A percentile compares a stretch with the other conserved stretches of the same genome.
phyloP scores from a whole-genome alignment of 306 rosid genomes.

The Citrullus colocynthis region DNA sequence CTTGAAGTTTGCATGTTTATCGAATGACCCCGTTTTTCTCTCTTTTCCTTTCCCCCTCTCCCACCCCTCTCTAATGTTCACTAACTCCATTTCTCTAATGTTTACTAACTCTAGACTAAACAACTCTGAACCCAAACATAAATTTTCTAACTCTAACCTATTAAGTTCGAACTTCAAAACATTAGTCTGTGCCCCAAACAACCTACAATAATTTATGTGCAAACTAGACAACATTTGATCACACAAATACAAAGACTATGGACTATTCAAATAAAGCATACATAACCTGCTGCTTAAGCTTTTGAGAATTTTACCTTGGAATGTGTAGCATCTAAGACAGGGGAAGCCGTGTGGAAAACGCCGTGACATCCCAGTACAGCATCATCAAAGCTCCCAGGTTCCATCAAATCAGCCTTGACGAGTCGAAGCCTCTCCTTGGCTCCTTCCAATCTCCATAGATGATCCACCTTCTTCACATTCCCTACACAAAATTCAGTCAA shows the following conservation, averaged over 20 bases:
- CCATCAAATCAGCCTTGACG: constrained; percentile 63
- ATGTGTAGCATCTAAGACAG: constrained; percentile 51
- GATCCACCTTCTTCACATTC: constrained; percentile 47
- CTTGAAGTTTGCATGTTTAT: too few species aligned
- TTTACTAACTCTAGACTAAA: too few species aligned
- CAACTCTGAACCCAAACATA: too few species aligned
- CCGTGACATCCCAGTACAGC: constrained; percentile 74
- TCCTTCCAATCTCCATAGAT: constrained; percentile 73
- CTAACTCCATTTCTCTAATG: too few species aligned
- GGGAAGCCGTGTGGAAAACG: constrained; percentile 87
- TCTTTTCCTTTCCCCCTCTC: too few species aligned
- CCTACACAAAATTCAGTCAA: constrained; percentile 19
- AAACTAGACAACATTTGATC: background rate
- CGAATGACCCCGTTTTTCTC: too few species aligned
- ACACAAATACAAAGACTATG: background rate
- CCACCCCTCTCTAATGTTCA: too few species aligned
- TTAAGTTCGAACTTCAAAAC: too few species aligned
- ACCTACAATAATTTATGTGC: background rate
- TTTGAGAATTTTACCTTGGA: constrained; percentile 33
- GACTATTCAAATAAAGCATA: background rate
- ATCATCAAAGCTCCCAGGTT: constrained; percentile 62
- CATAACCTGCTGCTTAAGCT: background rate
- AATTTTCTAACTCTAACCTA: too few species aligned
- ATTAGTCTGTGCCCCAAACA: too few species aligned
- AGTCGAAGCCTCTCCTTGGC: constrained; percentile 59